phyloP scores from a whole-genome alignment of 2,329 filamentous ascomycete genomes.

The Phoma herbarum region DNA sequence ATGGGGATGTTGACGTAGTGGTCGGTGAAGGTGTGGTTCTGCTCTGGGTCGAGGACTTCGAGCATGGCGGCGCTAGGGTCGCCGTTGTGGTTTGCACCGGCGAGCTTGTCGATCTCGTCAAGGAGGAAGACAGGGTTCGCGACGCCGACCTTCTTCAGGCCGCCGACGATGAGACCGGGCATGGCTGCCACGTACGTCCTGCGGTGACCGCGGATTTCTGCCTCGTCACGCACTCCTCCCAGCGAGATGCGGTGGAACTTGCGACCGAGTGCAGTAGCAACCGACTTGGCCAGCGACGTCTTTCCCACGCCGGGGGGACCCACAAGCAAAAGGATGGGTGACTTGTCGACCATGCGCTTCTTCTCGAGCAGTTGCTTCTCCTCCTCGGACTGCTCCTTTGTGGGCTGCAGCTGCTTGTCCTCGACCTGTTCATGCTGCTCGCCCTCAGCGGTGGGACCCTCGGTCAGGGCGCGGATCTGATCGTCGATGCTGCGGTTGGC shows the following conservation, averaged over 20 bases:
- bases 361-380: conserved; percentile 80
- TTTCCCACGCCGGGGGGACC: conserved; percentile 96
- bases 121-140: conserved; percentile 94
- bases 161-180: conserved; percentile 93
- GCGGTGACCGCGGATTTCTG: conserved; percentile 93
- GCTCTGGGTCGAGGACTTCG: conserved; percentile 95
- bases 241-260: conserved; percentile 98
- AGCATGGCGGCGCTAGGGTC: conserved; percentile 98
- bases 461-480: conserved; percentile 70
- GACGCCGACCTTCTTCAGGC: conserved; percentile 93
- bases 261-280: conserved; percentile 88
- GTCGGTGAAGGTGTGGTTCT: conserved; percentile 93
- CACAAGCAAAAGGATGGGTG: conserved; percentile 90
- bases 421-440: conserved; percentile 52
- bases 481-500: conserved; percentile 84
- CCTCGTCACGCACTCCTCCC: conserved; percentile 93
- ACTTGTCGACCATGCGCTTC: conserved; percentile 91
- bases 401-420: conserved; percentile 53
- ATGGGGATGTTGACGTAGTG: conserved; percentile 97
- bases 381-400: conserved; percentile 49
- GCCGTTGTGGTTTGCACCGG: conserved; percentile 88
- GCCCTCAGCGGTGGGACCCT: conserved; percentile 49
- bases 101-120: conserved; percentile 98
- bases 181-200: conserved; percentile 98
- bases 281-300: conserved; percentile 91